These are phyloP conservation scores for Ophiocordyceps polyrhachis-furcata DNA, from an alignment of 2,329 filamentous ascomycete genomes.

Conservation along the genomic window DNA sequence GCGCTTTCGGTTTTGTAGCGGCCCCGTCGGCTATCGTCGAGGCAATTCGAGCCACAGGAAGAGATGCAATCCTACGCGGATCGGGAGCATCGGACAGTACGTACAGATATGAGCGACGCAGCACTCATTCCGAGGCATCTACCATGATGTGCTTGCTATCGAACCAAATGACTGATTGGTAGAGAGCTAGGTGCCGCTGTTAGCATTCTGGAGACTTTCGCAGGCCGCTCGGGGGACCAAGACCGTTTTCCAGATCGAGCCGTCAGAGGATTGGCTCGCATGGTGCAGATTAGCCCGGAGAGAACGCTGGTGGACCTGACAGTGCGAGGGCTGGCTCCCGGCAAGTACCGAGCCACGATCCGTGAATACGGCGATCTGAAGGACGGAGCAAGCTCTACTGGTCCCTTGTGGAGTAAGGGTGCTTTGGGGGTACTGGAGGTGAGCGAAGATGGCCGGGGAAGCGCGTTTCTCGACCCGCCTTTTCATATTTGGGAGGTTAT, in stretches of 20 bases:
- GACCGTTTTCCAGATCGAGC: conserved; percentile 25
- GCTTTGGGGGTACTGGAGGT: conserved; percentile 61
- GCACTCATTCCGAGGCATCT: not conserved
- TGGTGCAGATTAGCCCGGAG: conserved; percentile 72
- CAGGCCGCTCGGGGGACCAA: conserved; percentile 32
- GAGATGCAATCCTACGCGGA: conserved; percentile 85
- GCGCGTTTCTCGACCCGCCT: conserved; percentile 60
- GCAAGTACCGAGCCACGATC: conserved; percentile 68
- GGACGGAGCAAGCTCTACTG: conserved; percentile 62
- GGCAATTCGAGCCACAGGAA: conserved; percentile 74
- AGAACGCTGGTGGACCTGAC: conserved; percentile 78
- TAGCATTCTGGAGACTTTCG: conserved; percentile 81
- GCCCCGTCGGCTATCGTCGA: conserved; percentile 77
- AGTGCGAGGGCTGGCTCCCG: conserved; percentile 61
- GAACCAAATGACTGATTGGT: not conserved
- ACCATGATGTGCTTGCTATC: not conserved
- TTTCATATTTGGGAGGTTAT: conserved; percentile 94
- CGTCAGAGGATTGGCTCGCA: conserved; percentile 73
- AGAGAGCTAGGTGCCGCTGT: conserved; percentile 51
- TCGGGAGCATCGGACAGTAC: conserved; percentile 70
- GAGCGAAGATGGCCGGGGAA: conserved; percentile 55
- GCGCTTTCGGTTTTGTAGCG: conserved; percentile 22
- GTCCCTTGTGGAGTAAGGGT: conserved; percentile 56
- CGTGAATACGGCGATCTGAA: conserved; percentile 78
- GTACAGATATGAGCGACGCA: conserved; percentile 15